Evolutionary conservation across 441 rosid genomes (phyloP).

Genomic region (Adansonia rubrostipa): DNA sequence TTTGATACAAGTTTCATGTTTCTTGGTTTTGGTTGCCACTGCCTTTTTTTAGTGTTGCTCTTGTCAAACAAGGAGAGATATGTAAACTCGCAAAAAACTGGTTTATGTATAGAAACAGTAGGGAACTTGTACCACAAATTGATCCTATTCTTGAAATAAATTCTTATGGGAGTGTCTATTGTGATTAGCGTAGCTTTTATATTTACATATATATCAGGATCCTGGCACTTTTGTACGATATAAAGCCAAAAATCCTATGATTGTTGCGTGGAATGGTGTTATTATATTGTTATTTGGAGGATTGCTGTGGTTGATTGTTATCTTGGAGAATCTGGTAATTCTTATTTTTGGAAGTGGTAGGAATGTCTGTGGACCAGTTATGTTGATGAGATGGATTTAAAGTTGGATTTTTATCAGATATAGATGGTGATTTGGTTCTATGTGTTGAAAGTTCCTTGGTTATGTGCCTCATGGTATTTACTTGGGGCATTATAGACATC

Average conservation of each 20-base stretch:
- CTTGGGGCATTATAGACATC: constrained; percentile 7
- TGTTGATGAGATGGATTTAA: constrained; percentile 40
- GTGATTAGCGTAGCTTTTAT: constrained; percentile 46
- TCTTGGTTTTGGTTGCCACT: constrained; percentile 69
- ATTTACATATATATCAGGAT: constrained; percentile 25
- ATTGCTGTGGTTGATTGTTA: constrained; percentile 33
- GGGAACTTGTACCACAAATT: constrained; percentile 39
- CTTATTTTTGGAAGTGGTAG: constrained; percentile 25
- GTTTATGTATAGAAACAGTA: constrained; percentile 57
- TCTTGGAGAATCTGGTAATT: constrained; percentile 19
- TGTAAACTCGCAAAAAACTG: constrained; percentile 57
- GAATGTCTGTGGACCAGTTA: constrained; percentile 27
- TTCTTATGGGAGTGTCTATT: constrained; percentile 58
- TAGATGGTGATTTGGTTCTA: constrained; percentile 35
- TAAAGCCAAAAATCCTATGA: constrained; percentile 35
- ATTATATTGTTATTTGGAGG: constrained; percentile 41
- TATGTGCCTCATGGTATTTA: constrained; percentile 13
- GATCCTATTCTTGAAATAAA: constrained; percentile 49
- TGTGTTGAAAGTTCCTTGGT: constrained; percentile 25
- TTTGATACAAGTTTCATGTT: constrained; percentile 72
- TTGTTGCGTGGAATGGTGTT: constrained; percentile 45
- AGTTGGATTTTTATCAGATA: constrained; percentile 40
- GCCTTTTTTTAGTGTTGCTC: constrained; percentile 48
- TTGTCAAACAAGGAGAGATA: constrained; percentile 63
- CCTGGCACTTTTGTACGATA: constrained; percentile 50